Conservation (phyloP, 495 filamentous ascomycete species). For the Cetradonia linearis region DNA sequence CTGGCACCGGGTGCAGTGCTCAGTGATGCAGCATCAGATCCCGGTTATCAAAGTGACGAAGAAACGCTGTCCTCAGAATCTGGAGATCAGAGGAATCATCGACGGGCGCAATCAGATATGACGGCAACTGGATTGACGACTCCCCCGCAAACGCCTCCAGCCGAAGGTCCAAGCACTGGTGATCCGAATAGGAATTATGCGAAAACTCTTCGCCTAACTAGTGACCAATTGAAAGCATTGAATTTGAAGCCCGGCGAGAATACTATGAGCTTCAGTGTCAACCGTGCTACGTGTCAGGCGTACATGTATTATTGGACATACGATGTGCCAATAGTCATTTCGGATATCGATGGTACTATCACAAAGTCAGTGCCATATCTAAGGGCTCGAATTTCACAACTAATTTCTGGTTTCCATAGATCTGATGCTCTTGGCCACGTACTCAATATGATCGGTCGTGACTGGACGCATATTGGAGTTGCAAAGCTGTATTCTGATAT, state of each 20-base stretch:
- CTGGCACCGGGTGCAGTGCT: slow-evolving; percentile 45
- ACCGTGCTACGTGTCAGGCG: slow-evolving; percentile 81
- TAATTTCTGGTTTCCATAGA: slow-evolving; percentile 25
- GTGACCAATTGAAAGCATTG: slow-evolving; percentile 84
- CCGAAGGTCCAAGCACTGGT: slow-evolving; percentile 38
- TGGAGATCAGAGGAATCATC: slow-evolving; percentile 35
- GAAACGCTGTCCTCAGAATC: slow-evolving; percentile 33
- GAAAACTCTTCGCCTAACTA: slow-evolving; percentile 93
- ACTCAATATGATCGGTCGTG: slow-evolving; percentile 91
- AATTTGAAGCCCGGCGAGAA: slow-evolving; percentile 77
- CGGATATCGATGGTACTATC: slow-evolving; percentile 97
- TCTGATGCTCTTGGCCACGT: slow-evolving; percentile 97
- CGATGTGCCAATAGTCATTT: slow-evolving; percentile 88
- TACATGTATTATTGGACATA: slow-evolving; percentile 89
- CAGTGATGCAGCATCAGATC: slow-evolving; percentile 76
- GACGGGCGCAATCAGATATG: slow-evolving; percentile 57
- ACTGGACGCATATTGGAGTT: slow-evolving; percentile 96
- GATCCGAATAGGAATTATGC: slow-evolving; percentile 81
- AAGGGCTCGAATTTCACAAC: neutral
- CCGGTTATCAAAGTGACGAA: slow-evolving; percentile 86
- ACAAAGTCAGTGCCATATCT: slow-evolving; percentile 53
- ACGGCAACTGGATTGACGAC: slow-evolving; percentile 58
- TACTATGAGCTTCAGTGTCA: slow-evolving; percentile 90
- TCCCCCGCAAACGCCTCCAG: slow-evolving; percentile 65
- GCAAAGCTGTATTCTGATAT: slow-evolving; percentile 97